Evolutionary conservation across 257 asterid species (phyloP).

Genomic region (Plantago elongata): DNA sequence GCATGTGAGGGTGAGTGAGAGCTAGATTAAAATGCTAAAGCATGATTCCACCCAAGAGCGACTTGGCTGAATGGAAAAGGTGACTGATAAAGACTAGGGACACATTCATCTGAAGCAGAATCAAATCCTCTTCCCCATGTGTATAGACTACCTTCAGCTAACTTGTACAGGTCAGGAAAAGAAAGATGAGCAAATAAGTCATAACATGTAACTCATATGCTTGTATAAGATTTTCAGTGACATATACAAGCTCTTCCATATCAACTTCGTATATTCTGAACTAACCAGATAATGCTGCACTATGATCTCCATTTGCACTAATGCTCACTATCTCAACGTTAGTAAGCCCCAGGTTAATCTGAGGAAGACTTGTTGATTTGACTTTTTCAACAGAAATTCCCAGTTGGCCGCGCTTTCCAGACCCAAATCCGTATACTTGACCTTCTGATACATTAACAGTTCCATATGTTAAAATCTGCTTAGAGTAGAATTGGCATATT

Average conservation of each 20-base stretch:
- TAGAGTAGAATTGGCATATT: neutral
- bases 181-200: conserved; percentile 14
- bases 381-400: conserved; percentile 62
- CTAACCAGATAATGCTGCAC: conserved; percentile 81
- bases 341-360: conserved; percentile 47
- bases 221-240: conserved; percentile 7
- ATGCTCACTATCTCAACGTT: conserved; percentile 32
- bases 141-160: conserved; percentile 61
- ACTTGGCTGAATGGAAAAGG: conserved; percentile 36
- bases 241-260: neutral
- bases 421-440: conserved; percentile 73
- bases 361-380: conserved; percentile 55
- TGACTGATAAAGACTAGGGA: conserved; percentile 33
- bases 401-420: conserved; percentile 87
- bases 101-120: conserved; percentile 36
- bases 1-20: neutral
- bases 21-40: conserved; percentile 17
- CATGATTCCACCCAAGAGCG: conserved; percentile 94
- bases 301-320: conserved; percentile 90
- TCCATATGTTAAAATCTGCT: neutral
- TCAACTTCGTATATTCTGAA: neutral
- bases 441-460: conserved; percentile 23
- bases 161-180: conserved; percentile 1
- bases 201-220: conserved; percentile 9
- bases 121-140: conserved; percentile 88